Base-by-base conservation (phyloP, 1,139 yeast genomes). In the Taphrina sp. region DNA sequence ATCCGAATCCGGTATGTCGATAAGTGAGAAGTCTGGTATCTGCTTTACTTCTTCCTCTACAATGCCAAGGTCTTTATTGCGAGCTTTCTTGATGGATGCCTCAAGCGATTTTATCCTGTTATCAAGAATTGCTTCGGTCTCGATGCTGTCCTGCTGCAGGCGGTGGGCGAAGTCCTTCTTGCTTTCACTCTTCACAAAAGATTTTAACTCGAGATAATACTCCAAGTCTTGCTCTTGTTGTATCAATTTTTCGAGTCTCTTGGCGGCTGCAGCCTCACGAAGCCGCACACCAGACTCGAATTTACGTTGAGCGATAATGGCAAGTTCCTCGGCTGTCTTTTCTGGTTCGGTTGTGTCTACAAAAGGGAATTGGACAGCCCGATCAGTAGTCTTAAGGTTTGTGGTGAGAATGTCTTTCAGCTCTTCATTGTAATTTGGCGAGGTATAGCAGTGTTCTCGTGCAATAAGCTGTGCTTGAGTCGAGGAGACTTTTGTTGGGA, bases 241-340 rank as follows among this genome's bases (percentile, higher is more conserved):
- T 23, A 80, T 74, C 53, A 88, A 72, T 66, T 87, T 89, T 66
- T 90, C 96, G 4, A 81, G 70, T 58, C 98, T 74, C 63, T 83
- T 84, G 64, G 82, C 83, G 62, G 85, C 89, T 0, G 97, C 97
- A 69, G 89, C 96, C 65, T 88, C 95, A 70, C 92, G 97, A 59
- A 94, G 74, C 62, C 95, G 75, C 61, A 83, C 79, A 3, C 96
- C 97, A 62, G 86, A 87, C 67, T 90, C 96, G 64, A 80, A 78
- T 60, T 95, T 78, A 66, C 84, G 82, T 62, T 85, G 92, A 1
- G 92, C 83, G 61, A 87, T 90, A 37, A 77, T 71, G 20, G 81
- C 83, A 34, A 89, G 68, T 66, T 88, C 96, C 67, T 88, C 96
- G 58, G 85, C 95, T 0, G 90, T 74, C 66, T 90, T 87, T 65